phyloP scores from a whole-genome alignment of 1,284 basidiomycete genomes.

The Spongispora temasekensis region DNA sequence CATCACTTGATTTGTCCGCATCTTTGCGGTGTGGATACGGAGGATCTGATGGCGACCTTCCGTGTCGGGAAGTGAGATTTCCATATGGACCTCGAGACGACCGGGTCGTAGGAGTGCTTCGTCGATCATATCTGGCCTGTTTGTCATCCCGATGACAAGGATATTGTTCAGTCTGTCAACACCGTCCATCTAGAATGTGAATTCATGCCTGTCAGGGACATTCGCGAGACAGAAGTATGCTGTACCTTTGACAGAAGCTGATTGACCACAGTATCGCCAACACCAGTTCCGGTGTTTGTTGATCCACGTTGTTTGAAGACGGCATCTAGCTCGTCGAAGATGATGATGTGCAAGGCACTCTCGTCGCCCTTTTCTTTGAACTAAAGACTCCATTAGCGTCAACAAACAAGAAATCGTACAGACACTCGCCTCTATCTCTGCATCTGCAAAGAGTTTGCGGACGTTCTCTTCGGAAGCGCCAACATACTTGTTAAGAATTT shows the following conservation, averaged over 20 bases:
- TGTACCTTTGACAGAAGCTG: constrained; percentile 93
- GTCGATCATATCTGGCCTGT: constrained; percentile 98
- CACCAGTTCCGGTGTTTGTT: constrained; percentile 88
- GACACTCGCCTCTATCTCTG: constrained; percentile 85
- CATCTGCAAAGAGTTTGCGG: constrained; percentile 95
- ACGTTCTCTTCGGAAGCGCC: constrained; percentile 99
- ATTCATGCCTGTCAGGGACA: background rate
- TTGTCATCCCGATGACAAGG: constrained; percentile 99
- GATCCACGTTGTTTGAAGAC: constrained; percentile 99
- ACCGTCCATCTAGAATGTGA: constrained; percentile 85
- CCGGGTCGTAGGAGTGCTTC: constrained; percentile 97
- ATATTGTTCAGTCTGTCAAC: constrained; percentile 99
- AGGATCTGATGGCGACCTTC: constrained; percentile 92
- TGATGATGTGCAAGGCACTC: constrained; percentile 98
- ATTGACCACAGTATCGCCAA: constrained; percentile 98
- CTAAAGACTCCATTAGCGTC: constrained; percentile 39
- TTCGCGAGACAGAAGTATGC: background rate
- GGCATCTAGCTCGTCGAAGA: constrained; percentile 98
- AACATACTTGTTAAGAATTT: constrained; percentile 97
- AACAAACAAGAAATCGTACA: background rate
- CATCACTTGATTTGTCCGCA: constrained; percentile 93
- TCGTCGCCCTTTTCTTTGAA: constrained; percentile 99
- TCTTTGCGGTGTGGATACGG: constrained; percentile 94
- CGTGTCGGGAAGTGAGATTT: constrained; percentile 97
- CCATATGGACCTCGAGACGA: constrained; percentile 99